Evolutionary conservation across 495 filamentous ascomycete genomes (phyloP), one percentile per base, ranked within the genome.

Genomic region (Trichoderma virens): DNA sequence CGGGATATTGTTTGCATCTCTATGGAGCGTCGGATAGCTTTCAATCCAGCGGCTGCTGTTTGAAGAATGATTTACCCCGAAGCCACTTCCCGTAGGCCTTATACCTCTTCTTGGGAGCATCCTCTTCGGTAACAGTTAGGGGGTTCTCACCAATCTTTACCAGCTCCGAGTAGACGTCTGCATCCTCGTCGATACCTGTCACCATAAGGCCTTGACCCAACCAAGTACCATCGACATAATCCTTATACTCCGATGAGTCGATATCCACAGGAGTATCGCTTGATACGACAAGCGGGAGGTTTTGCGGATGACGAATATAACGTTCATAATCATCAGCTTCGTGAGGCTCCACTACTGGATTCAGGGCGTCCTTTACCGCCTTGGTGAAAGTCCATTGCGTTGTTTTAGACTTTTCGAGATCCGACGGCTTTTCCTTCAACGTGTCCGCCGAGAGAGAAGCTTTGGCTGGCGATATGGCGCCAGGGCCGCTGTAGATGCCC

Each of bases 1-100:
- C 63, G 28, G 54, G 11, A 23, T 34, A 11, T 34, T 25, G 30
- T 63, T 2, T 3, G n/a, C n/a, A n/a, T 25, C 5, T 51, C 61
- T 18, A 5, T 11, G 2, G n/a, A 18, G 5, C 20, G 23, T 14
- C 35, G 27, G 45, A 43, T 59, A 60, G 68, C 69, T 65, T 70
- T 69, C 80, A 78, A 69, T 91, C 88, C 65, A 89, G 81, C 65
- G 88, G 84, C 78, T 85, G 82, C 82, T 96, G 92, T 77, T 97
- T 97, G 70, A 97, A 97, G 66, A 97, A 78, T 70, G 89, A 92
- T 79, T 96, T 97, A 18, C 92, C 92, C 66, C 87, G 82, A 69
- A 97, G 76, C 93, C 93, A 98, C 75, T 96, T 93, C 70, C 87
- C 79, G 75, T 98, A 98, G 0, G 92, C 91, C 75, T 92, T 97